Base-by-base conservation (phyloP, 2,329 filamentous ascomycete species). In the Acarospora socialis region DNA sequence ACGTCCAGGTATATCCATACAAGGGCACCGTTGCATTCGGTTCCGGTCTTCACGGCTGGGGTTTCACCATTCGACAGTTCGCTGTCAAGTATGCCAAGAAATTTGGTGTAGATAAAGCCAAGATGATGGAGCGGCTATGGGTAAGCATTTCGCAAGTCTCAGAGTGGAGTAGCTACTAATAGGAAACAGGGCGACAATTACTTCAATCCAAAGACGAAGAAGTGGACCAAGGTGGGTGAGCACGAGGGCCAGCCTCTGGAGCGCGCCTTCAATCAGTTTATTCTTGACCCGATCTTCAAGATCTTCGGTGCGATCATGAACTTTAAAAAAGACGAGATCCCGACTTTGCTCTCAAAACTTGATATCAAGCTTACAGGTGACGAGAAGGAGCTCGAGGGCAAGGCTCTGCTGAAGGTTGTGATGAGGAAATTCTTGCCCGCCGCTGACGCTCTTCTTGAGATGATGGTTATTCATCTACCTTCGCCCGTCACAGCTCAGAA, bases 121-220 rank as follows among this genome's bases (percentile, higher is more conserved):
- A 95, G 83, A 94, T 98, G 90, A 93, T 95, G 81, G 83, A 94
- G 72, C 84, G 90, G 78, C 83, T 98, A 50, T 98, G 90, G 90
- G 77, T 82, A 65, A 62, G 74, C 54, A 41, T 21, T 23, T 23
- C 13, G 9, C 14, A 10, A 22, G 13, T 21, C 13, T 26, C 28
- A 10, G 27, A n/a, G 16, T 7, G 12, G 32, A 8, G 21, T 15
- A 13, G 8, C 19, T 30, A 16, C 43, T 54, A 40, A 52, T 43
- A 42, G 10, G 42, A 34, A 40, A 7, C 33, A 70, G 66, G 90
- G 90, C 50, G 90, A 98, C 77, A 94, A 84, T 75, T 98, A 74
- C 77, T 98, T 98, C 81, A 95, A 98, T 76, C 82, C 90, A 51
- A 74, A 82, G 68, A 98, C 90, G 72, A 98, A 95, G 83, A 98